phyloP scores from a whole-genome alignment of 2,329 filamentous ascomycete genomes.

The Emmonsiellopsis sp. region DNA sequence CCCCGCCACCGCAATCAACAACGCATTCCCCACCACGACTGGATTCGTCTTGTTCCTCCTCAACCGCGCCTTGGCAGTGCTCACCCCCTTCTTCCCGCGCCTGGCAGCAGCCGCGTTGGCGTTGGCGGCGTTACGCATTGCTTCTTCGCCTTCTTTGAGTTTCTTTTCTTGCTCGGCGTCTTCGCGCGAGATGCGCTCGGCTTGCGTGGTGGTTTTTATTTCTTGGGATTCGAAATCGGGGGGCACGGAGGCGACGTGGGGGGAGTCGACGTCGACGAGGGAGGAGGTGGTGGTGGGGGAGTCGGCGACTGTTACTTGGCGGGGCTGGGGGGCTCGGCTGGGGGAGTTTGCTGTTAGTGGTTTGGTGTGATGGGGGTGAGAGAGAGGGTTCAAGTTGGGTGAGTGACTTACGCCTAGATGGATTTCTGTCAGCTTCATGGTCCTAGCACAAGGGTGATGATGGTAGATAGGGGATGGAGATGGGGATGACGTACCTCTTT shows the following conservation, averaged over 20 bases:
- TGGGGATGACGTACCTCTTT: constrained; percentile 33
- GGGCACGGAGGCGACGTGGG: constrained; percentile 36
- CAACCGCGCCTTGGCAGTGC: constrained; percentile 15
- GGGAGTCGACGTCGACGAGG: constrained; percentile 40
- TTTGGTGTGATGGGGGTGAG: not conserved
- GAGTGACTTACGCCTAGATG: constrained; percentile 28
- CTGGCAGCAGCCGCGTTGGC: not conserved
- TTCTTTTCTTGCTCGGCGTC: constrained; percentile 21
- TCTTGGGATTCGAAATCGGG: constrained; percentile 33
- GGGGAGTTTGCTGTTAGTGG: not conserved
- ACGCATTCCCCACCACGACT: constrained; percentile 38
- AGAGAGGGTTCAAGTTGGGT: not conserved
- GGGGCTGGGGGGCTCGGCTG: constrained; percentile 35
- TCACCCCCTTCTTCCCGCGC: not conserved
- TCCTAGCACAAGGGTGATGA: not conserved
- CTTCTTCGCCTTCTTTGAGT: constrained; percentile 18
- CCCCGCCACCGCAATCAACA: constrained; percentile 32
- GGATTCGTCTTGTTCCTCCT: constrained; percentile 37
- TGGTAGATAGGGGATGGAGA: not conserved
- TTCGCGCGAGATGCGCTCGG: constrained; percentile 36
- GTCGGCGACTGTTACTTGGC: constrained; percentile 29
- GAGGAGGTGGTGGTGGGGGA: constrained; percentile 32
- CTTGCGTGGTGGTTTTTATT: constrained; percentile 39
- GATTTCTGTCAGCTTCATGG: constrained; percentile 9
- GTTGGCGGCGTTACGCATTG: constrained; percentile 13